phyloP scores from a whole-genome alignment of 1,139 yeast genomes.

The Magnusiomyces magnusii region DNA sequence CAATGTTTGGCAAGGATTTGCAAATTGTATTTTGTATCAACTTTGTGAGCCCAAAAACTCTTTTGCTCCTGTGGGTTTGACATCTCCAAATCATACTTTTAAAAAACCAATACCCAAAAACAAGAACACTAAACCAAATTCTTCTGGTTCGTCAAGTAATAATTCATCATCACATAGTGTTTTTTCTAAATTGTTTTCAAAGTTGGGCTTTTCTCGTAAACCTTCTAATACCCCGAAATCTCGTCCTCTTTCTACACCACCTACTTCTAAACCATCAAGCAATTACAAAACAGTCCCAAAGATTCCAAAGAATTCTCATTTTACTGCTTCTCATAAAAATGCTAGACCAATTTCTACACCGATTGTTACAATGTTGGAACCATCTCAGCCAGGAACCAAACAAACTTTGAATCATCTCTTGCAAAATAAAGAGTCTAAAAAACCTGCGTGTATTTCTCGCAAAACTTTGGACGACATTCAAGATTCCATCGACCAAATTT shows the following conservation, averaged over 20 bases:
- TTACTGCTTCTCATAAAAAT: background rate
- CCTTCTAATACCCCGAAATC: background rate
- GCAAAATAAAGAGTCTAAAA: background rate
- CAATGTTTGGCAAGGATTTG: conserved; percentile 4
- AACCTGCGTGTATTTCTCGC: background rate
- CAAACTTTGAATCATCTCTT: background rate
- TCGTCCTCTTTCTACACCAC: too few species aligned
- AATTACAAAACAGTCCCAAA: background rate
- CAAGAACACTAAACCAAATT: too few species aligned
- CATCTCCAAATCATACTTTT: too few species aligned
- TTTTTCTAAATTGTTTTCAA: background rate
- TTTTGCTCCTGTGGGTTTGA: background rate
- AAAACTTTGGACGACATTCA: background rate
- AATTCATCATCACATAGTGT: background rate
- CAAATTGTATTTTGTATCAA: background rate
- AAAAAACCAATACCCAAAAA: too few species aligned
- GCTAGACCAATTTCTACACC: background rate
- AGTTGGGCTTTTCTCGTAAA: background rate
- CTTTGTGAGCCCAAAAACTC: background rate
- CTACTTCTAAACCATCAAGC: background rate
- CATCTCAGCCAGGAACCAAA: background rate
- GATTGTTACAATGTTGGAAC: conserved; percentile 2
- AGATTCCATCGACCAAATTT: conserved; percentile 2
- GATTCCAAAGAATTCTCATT: background rate
- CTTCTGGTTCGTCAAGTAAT: too few species aligned